Conservation (phyloP, 2,329 filamentous ascomycete genomes). For the Stagonosporopsis chrysanthemi region DNA sequence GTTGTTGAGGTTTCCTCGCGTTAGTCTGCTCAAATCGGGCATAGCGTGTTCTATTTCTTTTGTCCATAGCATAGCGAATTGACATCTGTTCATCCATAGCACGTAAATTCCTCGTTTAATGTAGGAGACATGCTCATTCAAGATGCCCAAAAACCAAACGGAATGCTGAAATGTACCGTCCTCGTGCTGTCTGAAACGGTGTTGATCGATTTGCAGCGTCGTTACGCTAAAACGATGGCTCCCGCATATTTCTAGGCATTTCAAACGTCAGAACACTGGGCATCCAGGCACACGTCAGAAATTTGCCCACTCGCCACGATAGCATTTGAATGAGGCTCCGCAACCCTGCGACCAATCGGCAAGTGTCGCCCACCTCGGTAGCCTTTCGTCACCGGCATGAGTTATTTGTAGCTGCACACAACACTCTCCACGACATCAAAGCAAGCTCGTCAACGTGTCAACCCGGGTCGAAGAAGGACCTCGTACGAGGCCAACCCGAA, state of each 20-base stretch:
- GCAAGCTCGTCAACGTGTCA: neutral
- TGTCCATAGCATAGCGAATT: slow-evolving; percentile 17
- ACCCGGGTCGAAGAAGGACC: neutral
- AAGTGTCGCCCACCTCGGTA: slow-evolving; percentile 1
- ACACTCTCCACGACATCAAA: neutral
- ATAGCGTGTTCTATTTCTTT: slow-evolving; percentile 7
- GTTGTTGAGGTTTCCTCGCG: neutral
- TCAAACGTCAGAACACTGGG: slow-evolving; percentile 6
- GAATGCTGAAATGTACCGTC: too few species aligned
- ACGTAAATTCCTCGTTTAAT: neutral
- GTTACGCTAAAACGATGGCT: neutral
- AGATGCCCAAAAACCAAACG: neutral
- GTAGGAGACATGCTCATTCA: neutral
- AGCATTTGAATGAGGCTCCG: slow-evolving; percentile 9
- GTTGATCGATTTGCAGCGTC: neutral
- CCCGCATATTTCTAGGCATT: neutral
- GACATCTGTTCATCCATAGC: neutral
- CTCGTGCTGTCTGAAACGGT: neutral
- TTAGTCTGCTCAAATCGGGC: neutral
- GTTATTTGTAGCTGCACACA: slow-evolving; percentile 2
- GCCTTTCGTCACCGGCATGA: neutral
- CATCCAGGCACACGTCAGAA: slow-evolving; percentile 4
- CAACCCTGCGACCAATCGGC: slow-evolving; percentile 9
- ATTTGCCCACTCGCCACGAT: slow-evolving; percentile 10
- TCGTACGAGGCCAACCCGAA: slow-evolving; percentile 15